A percentile compares a stretch with the other conserved stretches of the same genome.
These are phyloP conservation scores for Dactylellina sp. DNA, from an alignment of 2,329 filamentous ascomycete species.

Conservation along the genomic window DNA sequence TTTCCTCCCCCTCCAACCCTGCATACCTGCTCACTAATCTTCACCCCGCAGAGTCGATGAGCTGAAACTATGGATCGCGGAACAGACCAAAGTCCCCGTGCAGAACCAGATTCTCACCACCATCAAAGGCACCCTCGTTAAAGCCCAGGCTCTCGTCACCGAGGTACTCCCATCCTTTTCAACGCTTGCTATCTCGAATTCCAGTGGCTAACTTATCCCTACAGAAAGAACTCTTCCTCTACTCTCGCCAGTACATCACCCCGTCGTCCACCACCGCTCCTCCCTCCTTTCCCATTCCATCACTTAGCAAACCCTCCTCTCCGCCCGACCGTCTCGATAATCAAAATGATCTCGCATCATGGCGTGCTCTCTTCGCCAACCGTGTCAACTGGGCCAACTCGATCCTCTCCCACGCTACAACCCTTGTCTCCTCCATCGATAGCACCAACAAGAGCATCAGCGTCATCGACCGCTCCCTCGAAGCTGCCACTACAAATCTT, in stretches of 20 bases:
- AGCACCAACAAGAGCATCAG: constrained; percentile 78
- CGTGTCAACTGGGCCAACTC: constrained; percentile 82
- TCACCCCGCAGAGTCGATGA: constrained; percentile 76
- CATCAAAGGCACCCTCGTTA: constrained; percentile 83
- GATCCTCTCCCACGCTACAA: constrained; percentile 76
- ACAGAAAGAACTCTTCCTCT: constrained; percentile 89
- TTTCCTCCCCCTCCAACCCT: neutral
- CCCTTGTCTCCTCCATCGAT: constrained; percentile 72
- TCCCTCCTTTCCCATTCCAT: constrained; percentile 70
- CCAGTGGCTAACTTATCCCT: too few relatives aligned
- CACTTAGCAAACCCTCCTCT: constrained; percentile 71
- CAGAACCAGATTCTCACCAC: constrained; percentile 90
- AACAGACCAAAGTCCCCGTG: constrained; percentile 77
- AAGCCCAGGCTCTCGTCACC: constrained; percentile 79
- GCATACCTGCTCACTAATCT: neutral
- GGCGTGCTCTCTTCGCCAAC: constrained; percentile 85
- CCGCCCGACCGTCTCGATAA: constrained; percentile 85
- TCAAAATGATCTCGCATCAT: constrained; percentile 83
- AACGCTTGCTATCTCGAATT: too few relatives aligned
- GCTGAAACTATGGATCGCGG: constrained; percentile 82
- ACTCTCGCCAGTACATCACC: constrained; percentile 81
- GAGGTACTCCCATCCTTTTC: constrained; percentile 71
- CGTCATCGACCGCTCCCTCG: constrained; percentile 81
- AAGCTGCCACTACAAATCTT: constrained; percentile 87
- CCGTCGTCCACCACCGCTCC: constrained; percentile 67